Conservation (phyloP, 2,329 filamentous ascomycete species). For the Dactylonectria estremocensis region DNA sequence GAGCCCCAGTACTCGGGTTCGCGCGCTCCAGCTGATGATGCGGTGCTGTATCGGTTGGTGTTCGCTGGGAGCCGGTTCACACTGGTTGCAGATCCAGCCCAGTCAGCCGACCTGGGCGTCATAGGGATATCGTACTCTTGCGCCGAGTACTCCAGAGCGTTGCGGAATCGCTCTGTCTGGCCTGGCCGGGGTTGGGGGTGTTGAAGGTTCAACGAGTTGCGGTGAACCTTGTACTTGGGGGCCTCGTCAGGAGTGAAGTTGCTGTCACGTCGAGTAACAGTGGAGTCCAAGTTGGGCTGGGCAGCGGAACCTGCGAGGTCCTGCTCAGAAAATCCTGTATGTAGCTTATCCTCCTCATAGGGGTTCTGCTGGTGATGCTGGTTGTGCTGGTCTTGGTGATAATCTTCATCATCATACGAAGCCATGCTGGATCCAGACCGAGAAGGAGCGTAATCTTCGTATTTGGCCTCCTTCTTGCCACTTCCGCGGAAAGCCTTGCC, state of each 20-base stretch:
- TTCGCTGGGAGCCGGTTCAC: constrained; percentile 67
- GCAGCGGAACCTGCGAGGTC: constrained; percentile 55
- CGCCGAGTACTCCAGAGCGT: constrained; percentile 80
- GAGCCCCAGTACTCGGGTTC: constrained; percentile 63
- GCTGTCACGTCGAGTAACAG: constrained; percentile 59
- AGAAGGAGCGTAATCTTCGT: constrained; percentile 74
- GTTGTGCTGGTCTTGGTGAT: constrained; percentile 38
- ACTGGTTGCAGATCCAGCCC: constrained; percentile 74
- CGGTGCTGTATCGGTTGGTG: constrained; percentile 65
- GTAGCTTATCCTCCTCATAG: constrained; percentile 74
- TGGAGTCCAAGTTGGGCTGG: constrained; percentile 45
- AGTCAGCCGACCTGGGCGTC: constrained; percentile 74
- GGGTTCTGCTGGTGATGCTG: constrained; percentile 52
- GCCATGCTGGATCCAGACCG: constrained; percentile 84
- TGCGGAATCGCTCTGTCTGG: constrained; percentile 81
- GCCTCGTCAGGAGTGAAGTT: constrained; percentile 76
- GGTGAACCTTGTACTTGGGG: constrained; percentile 86
- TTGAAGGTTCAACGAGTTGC: constrained; percentile 84
- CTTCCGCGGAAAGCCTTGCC: constrained; percentile 83
- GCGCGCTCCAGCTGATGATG: constrained; percentile 53
- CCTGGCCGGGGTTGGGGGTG: constrained; percentile 85
- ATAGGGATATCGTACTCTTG: constrained; percentile 75
- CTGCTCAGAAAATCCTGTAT: constrained; percentile 69
- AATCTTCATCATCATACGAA: constrained; percentile 73
- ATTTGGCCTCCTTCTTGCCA: constrained; percentile 72